These are phyloP conservation scores for Thermomyces lanuginosus DNA, from an alignment of 2,329 filamentous ascomycete species.

Conservation along the genomic window DNA sequence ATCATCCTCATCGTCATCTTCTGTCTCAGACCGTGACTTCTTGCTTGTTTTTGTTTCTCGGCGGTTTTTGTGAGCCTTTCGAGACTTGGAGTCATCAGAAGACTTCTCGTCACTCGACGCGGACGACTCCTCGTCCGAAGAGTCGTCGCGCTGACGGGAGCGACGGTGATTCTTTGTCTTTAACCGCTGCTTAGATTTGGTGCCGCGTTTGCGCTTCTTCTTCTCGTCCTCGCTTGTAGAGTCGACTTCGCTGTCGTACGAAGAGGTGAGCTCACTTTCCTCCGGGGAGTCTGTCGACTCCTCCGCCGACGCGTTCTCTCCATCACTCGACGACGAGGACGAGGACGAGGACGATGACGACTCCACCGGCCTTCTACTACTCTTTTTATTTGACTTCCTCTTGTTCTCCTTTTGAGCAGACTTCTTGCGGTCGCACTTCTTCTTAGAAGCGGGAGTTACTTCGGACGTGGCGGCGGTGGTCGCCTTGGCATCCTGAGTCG, in stretches of 20 bases:
- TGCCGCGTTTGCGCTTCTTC: constrained; percentile 23
- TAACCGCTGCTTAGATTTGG: constrained; percentile 15
- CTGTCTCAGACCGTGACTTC: constrained; percentile 15
- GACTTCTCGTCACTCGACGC: constrained; percentile 12
- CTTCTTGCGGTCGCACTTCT: constrained; percentile 5
- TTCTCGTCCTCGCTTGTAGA: constrained; percentile 14
- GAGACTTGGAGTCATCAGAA: constrained; percentile 15
- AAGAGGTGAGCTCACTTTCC: no score
- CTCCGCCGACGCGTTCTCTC: constrained; percentile 3
- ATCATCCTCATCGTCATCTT: constrained; percentile 18
- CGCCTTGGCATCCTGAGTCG: no score
- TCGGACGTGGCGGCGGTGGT: no score
- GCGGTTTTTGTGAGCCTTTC: constrained; percentile 17
- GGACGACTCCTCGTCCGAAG: constrained; percentile 15
- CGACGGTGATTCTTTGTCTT: constrained; percentile 23
- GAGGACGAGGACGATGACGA: constrained; percentile 3
- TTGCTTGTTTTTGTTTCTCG: constrained; percentile 21
- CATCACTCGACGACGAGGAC: constrained; percentile 3
- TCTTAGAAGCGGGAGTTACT: no score
- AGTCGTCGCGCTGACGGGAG: constrained; percentile 18
- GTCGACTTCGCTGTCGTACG: constrained; percentile 8
- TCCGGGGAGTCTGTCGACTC: constrained; percentile 1
- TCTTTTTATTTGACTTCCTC: constrained; percentile 3
- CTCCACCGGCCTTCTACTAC: constrained; percentile 3
- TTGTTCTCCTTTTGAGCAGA: constrained; percentile 3